phyloP scores from a whole-genome alignment of 2,329 filamentous ascomycete genomes.

The Ceratocystis variospora region DNA sequence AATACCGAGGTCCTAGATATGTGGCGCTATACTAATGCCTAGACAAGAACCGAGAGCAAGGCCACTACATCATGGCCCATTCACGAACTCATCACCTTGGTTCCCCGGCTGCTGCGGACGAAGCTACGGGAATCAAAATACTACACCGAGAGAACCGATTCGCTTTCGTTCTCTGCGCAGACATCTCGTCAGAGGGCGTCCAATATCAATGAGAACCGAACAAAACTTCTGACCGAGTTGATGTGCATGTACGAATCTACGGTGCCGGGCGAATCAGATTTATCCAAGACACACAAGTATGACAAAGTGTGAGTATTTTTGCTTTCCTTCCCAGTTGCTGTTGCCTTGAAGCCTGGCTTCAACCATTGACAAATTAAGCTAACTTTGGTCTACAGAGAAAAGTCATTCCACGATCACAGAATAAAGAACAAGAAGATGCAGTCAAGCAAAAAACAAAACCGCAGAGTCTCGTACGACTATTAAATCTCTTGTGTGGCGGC shows the following conservation, averaged over 20 bases:
- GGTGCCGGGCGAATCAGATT: slow-evolving; percentile 35
- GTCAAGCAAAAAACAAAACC: slow-evolving; percentile 37
- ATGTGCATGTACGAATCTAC: slow-evolving; percentile 33
- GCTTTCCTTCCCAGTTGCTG: background rate
- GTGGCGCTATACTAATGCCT: background rate
- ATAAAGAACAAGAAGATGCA: slow-evolving; percentile 36
- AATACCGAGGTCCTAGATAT: background rate
- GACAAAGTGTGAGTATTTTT: slow-evolving; percentile 32
- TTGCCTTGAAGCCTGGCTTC: background rate
- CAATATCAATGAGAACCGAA: slow-evolving; percentile 40
- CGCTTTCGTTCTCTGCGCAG: slow-evolving; percentile 42
- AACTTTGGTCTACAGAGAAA: slow-evolving; percentile 29
- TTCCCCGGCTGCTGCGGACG: slow-evolving; percentile 37
- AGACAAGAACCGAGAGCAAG: slow-evolving; percentile 44
- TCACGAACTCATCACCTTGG: slow-evolving; percentile 31
- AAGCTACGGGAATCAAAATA: slow-evolving; percentile 40
- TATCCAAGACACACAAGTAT: slow-evolving; percentile 36
- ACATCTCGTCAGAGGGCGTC: slow-evolving; percentile 37
- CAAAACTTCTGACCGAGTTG: slow-evolving; percentile 37
- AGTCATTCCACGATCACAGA: slow-evolving; percentile 33
- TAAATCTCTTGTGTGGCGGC: slow-evolving; percentile 23
- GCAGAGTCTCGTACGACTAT: slow-evolving; percentile 22
- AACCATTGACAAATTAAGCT: background rate
- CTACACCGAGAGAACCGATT: slow-evolving; percentile 38
- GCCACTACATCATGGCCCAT: slow-evolving; percentile 41